phyloP scores from a whole-genome alignment of 164 flowering plant genomes.

The Annona squamosa region DNA sequence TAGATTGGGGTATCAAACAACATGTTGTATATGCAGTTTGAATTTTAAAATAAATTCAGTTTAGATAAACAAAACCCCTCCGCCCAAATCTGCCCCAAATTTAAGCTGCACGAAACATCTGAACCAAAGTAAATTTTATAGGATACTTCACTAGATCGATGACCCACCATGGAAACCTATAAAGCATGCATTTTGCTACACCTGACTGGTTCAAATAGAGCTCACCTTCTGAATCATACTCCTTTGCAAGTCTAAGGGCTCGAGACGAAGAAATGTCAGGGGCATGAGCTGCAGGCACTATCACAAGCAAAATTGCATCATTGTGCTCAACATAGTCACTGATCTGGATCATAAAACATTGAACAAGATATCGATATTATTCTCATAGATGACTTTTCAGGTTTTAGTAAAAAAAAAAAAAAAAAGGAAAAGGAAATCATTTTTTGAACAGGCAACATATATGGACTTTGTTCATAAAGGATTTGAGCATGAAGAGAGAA shows the following conservation, averaged over 20 bases:
- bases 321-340: constrained; percentile 71
- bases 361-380: not conserved
- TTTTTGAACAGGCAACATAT: not conserved
- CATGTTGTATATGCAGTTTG: too few species aligned
- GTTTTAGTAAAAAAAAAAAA: not conserved
- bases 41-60: too few species aligned
- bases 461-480: not conserved
- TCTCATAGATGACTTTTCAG: not conserved
- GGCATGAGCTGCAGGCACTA: constrained; percentile 85
- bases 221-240: constrained; percentile 78
- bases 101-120: not conserved
- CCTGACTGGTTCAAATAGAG: constrained; percentile 8
- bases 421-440: too few species aligned
- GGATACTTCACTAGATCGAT: not conserved
- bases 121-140: not conserved
- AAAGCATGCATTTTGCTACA: not conserved
- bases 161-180: not conserved
- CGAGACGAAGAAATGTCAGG: constrained; percentile 86
- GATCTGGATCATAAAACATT: constrained; percentile 35
- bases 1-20: too few species aligned
- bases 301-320: constrained; percentile 82
- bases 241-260: constrained; percentile 80
- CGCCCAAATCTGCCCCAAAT: not conserved
- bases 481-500: not conserved
- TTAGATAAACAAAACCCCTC: not conserved